Percentiles rank a stretch among this genome's conserved stretches.
These are phyloP conservation scores for Gastrolobium villosum DNA, from an alignment of 306 rosid species.

Conservation along the genomic window DNA sequence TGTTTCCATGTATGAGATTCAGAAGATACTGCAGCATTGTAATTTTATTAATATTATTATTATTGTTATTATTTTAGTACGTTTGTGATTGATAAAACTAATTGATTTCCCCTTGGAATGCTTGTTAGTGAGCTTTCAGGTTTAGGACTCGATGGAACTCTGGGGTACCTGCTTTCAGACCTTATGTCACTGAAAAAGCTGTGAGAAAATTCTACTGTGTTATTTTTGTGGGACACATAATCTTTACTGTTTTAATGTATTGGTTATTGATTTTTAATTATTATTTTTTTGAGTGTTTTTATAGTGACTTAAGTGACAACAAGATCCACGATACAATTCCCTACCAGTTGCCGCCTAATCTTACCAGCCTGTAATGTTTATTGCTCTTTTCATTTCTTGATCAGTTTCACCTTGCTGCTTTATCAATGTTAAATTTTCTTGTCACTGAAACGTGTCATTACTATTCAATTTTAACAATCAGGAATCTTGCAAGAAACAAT, in stretches of 20 bases:
- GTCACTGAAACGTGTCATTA: slow-evolving; percentile 24
- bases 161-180: slow-evolving; percentile 89
- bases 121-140: slow-evolving; percentile 77
- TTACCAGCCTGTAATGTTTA: slow-evolving; percentile 84
- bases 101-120: slow-evolving; percentile 48
- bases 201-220: slow-evolving; percentile 64
- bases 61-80: not conserved
- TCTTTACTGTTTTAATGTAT: not conserved
- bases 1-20: slow-evolving; percentile 82
- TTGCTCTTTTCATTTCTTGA: slow-evolving; percentile 29
- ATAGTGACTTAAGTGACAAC: slow-evolving; percentile 88
- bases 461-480: slow-evolving; percentile 47
- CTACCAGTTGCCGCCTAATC: slow-evolving; percentile 93
- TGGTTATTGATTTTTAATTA: not conserved
- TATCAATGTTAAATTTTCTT: slow-evolving; percentile 18
- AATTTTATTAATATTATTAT: not conserved
- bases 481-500: slow-evolving; percentile 87
- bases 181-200: slow-evolving; percentile 76
- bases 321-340: slow-evolving; percentile 82
- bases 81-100: slow-evolving; percentile 37
- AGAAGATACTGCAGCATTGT: slow-evolving; percentile 14
- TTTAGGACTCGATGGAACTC: slow-evolving; percentile 87
- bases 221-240: slow-evolving; percentile 24
- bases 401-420: slow-evolving; percentile 35
- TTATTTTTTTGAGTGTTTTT: slow-evolving; percentile 34